Percentiles rank a stretch among this genome's conserved stretches.
phyloP scores from a whole-genome alignment of 2,329 filamentous ascomycete genomes.

The Ambrosiella cleistominuta region DNA sequence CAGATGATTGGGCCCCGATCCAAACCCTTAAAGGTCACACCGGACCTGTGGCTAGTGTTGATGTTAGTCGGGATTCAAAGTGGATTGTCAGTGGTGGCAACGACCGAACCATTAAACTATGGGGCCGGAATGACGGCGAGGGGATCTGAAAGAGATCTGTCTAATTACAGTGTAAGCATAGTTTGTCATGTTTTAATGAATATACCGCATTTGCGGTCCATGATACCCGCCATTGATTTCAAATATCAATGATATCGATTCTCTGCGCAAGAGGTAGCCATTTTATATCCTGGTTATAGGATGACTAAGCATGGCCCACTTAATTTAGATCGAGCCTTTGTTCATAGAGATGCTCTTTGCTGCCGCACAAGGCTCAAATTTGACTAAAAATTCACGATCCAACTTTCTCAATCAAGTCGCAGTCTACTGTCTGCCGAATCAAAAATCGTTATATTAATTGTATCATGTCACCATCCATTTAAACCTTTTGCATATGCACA shows the following conservation, averaged over 20 bases:
- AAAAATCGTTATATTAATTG: too few relatives aligned
- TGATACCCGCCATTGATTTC: background rate
- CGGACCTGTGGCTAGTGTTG: constrained; percentile 77
- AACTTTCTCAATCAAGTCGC: too few relatives aligned
- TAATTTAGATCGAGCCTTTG: background rate
- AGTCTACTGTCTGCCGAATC: too few relatives aligned
- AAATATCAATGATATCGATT: background rate
- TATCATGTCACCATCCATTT: too few relatives aligned
- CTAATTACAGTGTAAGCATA: background rate
- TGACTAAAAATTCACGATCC: too few relatives aligned
- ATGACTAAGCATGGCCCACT: background rate
- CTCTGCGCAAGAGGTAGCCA: background rate
- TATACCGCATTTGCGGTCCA: background rate
- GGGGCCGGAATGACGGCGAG: constrained; percentile 68
- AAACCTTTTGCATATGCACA: too few relatives aligned
- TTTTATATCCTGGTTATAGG: background rate
- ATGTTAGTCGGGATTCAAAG: constrained; percentile 66
- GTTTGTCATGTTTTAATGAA: background rate
- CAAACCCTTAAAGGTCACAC: constrained; percentile 82
- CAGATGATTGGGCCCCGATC: constrained; percentile 84
- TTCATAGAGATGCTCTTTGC: too few relatives aligned
- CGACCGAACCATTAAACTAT: constrained; percentile 89
- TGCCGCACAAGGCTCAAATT: background rate
- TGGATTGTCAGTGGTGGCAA: constrained; percentile 94
- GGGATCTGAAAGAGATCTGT: constrained; percentile 23